phyloP scores from a whole-genome alignment of 148 eudicot genomes.

The Simmondsia chinensis region DNA sequence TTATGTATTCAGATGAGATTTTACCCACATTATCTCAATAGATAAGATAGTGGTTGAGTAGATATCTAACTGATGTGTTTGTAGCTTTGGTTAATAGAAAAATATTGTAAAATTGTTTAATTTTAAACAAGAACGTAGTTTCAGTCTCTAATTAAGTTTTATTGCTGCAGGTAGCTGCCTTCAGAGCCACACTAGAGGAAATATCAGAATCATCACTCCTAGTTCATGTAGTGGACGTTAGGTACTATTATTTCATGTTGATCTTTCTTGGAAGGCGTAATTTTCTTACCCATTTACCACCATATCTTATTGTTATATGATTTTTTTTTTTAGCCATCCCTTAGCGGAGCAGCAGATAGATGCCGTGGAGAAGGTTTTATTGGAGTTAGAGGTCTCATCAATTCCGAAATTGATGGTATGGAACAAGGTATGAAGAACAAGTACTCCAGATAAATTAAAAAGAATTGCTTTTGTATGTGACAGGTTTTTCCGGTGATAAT shows the following conservation, averaged over 20 bases:
- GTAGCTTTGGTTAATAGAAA: too few species aligned
- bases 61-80: too few species aligned
- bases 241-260: conserved; percentile 26
- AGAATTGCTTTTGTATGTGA: background rate
- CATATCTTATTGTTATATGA: conserved; percentile 4
- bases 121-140: background rate
- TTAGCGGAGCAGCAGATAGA: conserved; percentile 79
- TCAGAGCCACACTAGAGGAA: conserved; percentile 97
- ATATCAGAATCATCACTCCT: conserved; percentile 86
- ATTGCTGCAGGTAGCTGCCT: conserved; percentile 83
- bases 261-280: background rate
- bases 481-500: too few species aligned
- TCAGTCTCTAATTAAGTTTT: conserved; percentile 4
- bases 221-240: conserved; percentile 93
- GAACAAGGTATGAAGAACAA: conserved; percentile 62
- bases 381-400: conserved; percentile 69
- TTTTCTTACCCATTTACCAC: background rate
- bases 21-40: too few species aligned
- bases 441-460: background rate
- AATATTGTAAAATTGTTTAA: background rate
- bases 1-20: too few species aligned
- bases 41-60: too few species aligned
- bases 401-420: conserved; percentile 74
- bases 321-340: conserved; percentile 62
- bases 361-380: conserved; percentile 76